A percentile compares a stretch with the other conserved stretches of the same genome.
phyloP scores from a whole-genome alignment of 2,329 filamentous ascomycete genomes.

The Fusarium pseudocircinatum region DNA sequence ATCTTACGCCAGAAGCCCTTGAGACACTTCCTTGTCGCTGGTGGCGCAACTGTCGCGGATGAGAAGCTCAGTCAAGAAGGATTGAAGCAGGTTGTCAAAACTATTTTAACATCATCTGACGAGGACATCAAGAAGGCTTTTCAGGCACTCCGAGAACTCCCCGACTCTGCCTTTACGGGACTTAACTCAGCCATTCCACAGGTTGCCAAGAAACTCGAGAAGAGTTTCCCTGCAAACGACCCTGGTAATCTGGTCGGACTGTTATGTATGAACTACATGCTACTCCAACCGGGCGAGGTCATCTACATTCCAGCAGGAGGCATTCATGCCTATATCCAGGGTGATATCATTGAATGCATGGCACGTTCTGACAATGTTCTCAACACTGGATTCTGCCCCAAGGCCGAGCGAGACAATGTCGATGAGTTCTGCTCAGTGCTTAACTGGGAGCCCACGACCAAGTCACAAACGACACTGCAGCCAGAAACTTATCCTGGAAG shows the following conservation, averaged over 20 bases:
- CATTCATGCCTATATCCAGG: constrained; percentile 77
- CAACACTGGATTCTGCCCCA: constrained; percentile 78
- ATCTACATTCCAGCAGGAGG: constrained; percentile 78
- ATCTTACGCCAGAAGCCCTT: constrained; percentile 62
- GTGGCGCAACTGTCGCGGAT: constrained; percentile 23
- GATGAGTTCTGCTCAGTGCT: constrained; percentile 71
- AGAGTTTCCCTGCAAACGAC: constrained; percentile 71
- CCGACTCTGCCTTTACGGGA: constrained; percentile 56
- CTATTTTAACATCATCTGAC: constrained; percentile 62
- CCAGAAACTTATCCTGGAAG: constrained; percentile 60
- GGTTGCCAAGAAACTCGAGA: constrained; percentile 70
- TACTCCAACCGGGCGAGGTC: constrained; percentile 71
- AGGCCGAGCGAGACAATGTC: constrained; percentile 69
- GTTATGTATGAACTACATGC: constrained; percentile 78
- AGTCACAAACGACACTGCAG: constrained; percentile 65
- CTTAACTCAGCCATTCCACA: constrained; percentile 67
- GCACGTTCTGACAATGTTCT: constrained; percentile 79
- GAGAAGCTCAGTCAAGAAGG: constrained; percentile 58
- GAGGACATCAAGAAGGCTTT: constrained; percentile 42
- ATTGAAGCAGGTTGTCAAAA: constrained; percentile 63
- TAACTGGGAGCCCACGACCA: constrained; percentile 70
- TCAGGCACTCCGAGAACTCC: constrained; percentile 46
- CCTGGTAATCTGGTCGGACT: constrained; percentile 75
- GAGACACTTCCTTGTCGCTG: constrained; percentile 31
- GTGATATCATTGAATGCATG: constrained; percentile 84